phyloP scores from a whole-genome alignment of 495 filamentous ascomycete genomes.

The Oleoguttula mirabilis region DNA sequence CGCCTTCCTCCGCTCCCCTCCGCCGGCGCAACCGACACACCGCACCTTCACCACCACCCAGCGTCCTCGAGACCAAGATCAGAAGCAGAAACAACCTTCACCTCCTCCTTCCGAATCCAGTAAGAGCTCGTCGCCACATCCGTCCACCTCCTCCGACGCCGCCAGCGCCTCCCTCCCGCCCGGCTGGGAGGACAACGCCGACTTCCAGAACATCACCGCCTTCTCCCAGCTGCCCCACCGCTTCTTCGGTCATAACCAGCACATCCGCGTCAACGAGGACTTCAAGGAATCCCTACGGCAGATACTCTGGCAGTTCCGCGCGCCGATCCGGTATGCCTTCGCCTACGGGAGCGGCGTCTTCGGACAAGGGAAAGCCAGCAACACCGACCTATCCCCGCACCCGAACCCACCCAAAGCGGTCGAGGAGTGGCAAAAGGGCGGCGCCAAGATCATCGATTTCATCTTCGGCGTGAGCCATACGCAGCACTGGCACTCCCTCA shows the following conservation, averaged over 20 bases:
- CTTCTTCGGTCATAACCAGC: constrained; percentile 89
- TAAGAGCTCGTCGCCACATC: not conserved
- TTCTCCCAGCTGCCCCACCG: constrained; percentile 80
- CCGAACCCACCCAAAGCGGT: constrained; percentile 67
- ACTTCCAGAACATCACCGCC: constrained; percentile 51
- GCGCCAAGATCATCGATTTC: constrained; percentile 94
- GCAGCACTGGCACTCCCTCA: constrained; percentile 93
- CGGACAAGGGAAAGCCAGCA: constrained; percentile 46
- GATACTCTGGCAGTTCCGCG: constrained; percentile 84
- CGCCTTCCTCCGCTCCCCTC: constrained; percentile 1
- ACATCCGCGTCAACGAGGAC: constrained; percentile 85
- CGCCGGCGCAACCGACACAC: too few species aligned
- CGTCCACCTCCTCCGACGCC: constrained; percentile 5
- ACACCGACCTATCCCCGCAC: constrained; percentile 47
- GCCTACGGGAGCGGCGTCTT: constrained; percentile 97
- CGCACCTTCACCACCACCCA: too few species aligned
- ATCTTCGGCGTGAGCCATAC: constrained; percentile 93
- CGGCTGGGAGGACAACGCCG: constrained; percentile 72
- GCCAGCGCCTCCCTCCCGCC: constrained; percentile 27
- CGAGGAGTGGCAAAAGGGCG: constrained; percentile 66
- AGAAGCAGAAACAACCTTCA: constrained; percentile 1
- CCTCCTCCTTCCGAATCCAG: not conserved
- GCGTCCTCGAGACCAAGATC: not conserved
- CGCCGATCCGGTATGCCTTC: constrained; percentile 89
- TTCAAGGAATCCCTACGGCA: constrained; percentile 82